Conservation (phyloP, 2,329 filamentous ascomycete genomes). For the Pseudocercospora fuligena region DNA sequence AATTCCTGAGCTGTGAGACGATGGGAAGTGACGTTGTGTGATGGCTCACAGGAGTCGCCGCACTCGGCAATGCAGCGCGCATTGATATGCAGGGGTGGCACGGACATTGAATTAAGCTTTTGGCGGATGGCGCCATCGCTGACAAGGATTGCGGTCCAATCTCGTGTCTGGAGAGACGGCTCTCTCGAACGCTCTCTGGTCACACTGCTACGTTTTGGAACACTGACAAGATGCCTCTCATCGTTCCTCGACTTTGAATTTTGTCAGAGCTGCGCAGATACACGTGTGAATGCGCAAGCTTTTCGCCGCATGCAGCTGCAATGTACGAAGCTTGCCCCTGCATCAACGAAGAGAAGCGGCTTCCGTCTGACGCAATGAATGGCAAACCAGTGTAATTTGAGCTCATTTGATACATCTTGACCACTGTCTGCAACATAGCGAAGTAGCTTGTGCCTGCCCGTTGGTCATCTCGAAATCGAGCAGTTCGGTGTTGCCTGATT, state of each 20-base stretch:
- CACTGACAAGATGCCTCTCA: no score
- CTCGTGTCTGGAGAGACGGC: not conserved
- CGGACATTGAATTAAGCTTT: not conserved
- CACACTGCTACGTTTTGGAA: no score
- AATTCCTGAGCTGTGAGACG: not conserved
- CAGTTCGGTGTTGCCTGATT: no score
- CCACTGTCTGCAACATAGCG: no score
- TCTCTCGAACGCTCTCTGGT: not conserved
- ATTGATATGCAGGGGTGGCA: not conserved
- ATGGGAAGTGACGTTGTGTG: slow-evolving; percentile 4
- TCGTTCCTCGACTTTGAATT: no score
- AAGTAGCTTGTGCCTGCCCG: no score
- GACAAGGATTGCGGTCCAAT: not conserved
- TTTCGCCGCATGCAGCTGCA: not conserved
- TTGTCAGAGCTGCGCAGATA: not conserved
- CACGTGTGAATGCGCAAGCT: not conserved
- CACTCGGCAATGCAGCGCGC: not conserved
- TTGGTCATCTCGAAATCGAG: no score
- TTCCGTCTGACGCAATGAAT: no score
- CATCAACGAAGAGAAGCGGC: no score
- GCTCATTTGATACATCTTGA: no score
- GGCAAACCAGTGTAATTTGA: no score
- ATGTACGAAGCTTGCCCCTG: not conserved
- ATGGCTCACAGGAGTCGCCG: not conserved
- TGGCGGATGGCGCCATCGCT: not conserved